Conservation (phyloP, 768 basidiomycete genomes). For the Rhizopogon rudus region DNA sequence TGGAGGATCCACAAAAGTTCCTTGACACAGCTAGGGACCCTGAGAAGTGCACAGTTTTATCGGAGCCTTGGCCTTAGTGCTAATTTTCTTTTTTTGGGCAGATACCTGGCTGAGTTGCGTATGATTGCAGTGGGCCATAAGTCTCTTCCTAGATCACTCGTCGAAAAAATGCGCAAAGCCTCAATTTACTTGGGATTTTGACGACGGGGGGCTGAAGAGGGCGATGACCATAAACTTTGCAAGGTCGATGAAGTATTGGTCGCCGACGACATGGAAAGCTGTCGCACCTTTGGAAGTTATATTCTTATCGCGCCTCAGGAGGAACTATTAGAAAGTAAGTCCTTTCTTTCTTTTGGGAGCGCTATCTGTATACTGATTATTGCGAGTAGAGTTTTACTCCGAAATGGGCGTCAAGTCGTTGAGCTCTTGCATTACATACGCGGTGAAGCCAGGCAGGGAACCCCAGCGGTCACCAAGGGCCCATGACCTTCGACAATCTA, state of each 20-base stretch:
- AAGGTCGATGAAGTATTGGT: slow-evolving; percentile 63
- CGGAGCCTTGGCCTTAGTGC: not conserved
- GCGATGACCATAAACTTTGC: slow-evolving; percentile 56
- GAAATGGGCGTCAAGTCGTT: slow-evolving; percentile 67
- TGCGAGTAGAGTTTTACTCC: slow-evolving; percentile 56
- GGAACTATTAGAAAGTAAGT: slow-evolving; percentile 74
- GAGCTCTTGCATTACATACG: slow-evolving; percentile 66
- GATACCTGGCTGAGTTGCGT: slow-evolving; percentile 74
- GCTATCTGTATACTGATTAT: not conserved
- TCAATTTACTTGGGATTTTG: slow-evolving; percentile 69
- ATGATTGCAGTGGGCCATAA: slow-evolving; percentile 69
- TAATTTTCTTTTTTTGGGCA: slow-evolving; percentile 23
- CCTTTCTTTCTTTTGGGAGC: not conserved
- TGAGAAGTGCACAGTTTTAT: slow-evolving; percentile 41
- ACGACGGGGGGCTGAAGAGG: slow-evolving; percentile 17
- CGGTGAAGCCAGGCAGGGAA: slow-evolving; percentile 44
- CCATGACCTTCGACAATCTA: slow-evolving; percentile 46
- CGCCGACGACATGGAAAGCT: slow-evolving; percentile 75
- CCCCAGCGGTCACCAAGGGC: slow-evolving; percentile 34
- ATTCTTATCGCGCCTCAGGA: slow-evolving; percentile 79
- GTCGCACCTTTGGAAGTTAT: slow-evolving; percentile 68
- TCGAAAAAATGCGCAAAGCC: slow-evolving; percentile 53
- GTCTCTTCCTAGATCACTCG: slow-evolving; percentile 36
- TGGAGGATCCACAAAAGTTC: slow-evolving; percentile 61
- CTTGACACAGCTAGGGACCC: slow-evolving; percentile 56